phyloP scores from a whole-genome alignment of 2,329 filamentous ascomycete species.

The Uncinocarpus reesii region DNA sequence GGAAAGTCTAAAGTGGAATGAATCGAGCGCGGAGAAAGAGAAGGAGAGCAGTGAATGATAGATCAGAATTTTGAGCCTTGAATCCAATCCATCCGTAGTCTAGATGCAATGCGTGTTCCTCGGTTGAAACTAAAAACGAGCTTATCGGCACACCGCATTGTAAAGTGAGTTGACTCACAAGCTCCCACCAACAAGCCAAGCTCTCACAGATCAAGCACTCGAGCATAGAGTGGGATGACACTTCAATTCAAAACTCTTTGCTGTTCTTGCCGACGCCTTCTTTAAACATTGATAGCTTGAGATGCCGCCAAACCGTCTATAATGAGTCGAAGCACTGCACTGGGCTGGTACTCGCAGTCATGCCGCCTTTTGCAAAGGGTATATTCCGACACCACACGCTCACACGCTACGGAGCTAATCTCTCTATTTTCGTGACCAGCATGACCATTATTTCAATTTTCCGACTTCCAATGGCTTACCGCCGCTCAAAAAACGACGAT shows the following conservation, averaged over 20 bases:
- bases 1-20: conserved; percentile 14
- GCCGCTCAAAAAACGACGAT: conserved; percentile 14
- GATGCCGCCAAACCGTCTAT: too few relatives aligned
- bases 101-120: background rate
- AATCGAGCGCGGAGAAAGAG: background rate
- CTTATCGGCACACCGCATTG: background rate
- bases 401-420: background rate
- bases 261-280: too few relatives aligned
- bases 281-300: too few relatives aligned
- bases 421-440: conserved; percentile 7
- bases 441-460: conserved; percentile 8
- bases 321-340: conserved; percentile 12
- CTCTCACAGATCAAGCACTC: conserved; percentile 3
- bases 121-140: background rate
- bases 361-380: conserved; percentile 13
- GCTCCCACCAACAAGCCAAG: background rate
- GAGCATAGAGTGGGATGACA: background rate
- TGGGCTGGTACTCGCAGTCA: conserved; percentile 10
- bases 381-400: background rate
- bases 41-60: background rate
- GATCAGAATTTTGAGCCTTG: background rate
- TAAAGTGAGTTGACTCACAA: background rate
- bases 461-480: conserved; percentile 6
- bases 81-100: background rate
- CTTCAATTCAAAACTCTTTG: too few relatives aligned